Base-by-base conservation (phyloP, 805 yeast genomes). In the Barnettozyma californica region DNA sequence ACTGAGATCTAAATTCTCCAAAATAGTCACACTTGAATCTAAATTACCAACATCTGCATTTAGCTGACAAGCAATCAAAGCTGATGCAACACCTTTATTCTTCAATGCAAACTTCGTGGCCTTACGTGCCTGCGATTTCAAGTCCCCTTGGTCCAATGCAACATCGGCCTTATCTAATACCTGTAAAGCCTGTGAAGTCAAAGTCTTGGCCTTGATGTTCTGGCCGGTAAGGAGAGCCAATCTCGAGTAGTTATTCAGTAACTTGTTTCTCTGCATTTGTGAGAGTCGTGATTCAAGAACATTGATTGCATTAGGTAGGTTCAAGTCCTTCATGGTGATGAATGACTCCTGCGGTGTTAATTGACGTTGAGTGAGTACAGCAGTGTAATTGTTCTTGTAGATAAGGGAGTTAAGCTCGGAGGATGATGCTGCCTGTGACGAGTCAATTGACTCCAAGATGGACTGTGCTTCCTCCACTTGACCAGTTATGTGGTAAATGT, bases 401-500 rank as follows among this genome's bases (percentile, higher is more conserved):
- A 63, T 53, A n/a, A 68, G 41, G 13, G 61, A 46, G 41, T 58
- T 56, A 27, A 68, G 56, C 18, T 64, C 63, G 10, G 68, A 62
- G 9, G 53, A 59, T 13, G 57, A 43, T 13, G 40, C 33, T 10
- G 34, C 18, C 7, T 48, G 49, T 10, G 57, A 36, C 18, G 49
- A 47, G 9, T 57, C 49, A n/a, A 77, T 57, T 2, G 56, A 49
- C 0, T 62, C 52, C 44, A 81, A 63, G 0, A 78, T 58, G 1
- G 60, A 53, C 41, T 67, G 53, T 2, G 81, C 66, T 18, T 68
- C 65, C 1, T 58, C 65, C 1, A 50, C 38, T 6, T 74, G 60
- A 4, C 76, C 77, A 27, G 60, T 44, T 6, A 68, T 39, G 48
- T 79, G 79, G 41, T 75, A 63, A 18, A 83, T 74, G 57, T 76